Base-by-base conservation (phyloP, 1,284 basidiomycete species). In the Neonothopanus nambi region DNA sequence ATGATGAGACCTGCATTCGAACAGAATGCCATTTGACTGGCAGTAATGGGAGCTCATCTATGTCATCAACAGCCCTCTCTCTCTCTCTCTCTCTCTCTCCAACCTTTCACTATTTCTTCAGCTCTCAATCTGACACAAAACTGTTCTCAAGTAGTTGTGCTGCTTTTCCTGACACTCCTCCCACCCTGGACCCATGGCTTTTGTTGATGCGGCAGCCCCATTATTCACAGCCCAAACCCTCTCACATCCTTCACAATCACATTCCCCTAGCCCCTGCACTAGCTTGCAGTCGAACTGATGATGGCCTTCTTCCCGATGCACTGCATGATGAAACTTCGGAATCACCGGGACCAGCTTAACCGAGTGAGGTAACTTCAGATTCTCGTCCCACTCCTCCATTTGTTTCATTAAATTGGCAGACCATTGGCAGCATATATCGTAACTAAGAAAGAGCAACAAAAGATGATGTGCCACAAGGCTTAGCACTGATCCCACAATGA, bases 391-490 rank as follows among this genome's bases (percentile, higher is more conserved):
- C 21, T 7, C 24, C 5, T 12, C 33, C 21, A 48, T 48, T 3
- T 51, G 50, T n/a, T 5, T 3, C 11, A 35, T 41, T 13, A 62
- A 40, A 11, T 61, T 53, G 6, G 47, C 55, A 20, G 24, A 33
- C 48, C 55, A 63, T 35, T 60, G 61, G 35, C 62, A 63, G 0
- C 52, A 52, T 26, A 63, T 58, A 35, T 62, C 62, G 26, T 61
- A 63, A 5, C 55, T 56, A 2, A 56, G 8, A 4, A 55, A 24
- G 39, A 57, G 17, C 5, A 17, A 5, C 2, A 40, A 23, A 2
- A 56, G 2, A 26, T 21, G 21, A 18, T 28, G 17, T 11, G 26
- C 26, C 26, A 26, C 43, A 6, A 12, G 20, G 8, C 30, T 45
- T 13, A 53, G 23, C 5, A 36, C 36, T 3, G 45, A 56, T 17